A percentile compares a stretch with the other conserved stretches of the same genome.
Conservation (phyloP, 2,329 filamentous ascomycete species). For the Beauveria bassiana region DNA sequence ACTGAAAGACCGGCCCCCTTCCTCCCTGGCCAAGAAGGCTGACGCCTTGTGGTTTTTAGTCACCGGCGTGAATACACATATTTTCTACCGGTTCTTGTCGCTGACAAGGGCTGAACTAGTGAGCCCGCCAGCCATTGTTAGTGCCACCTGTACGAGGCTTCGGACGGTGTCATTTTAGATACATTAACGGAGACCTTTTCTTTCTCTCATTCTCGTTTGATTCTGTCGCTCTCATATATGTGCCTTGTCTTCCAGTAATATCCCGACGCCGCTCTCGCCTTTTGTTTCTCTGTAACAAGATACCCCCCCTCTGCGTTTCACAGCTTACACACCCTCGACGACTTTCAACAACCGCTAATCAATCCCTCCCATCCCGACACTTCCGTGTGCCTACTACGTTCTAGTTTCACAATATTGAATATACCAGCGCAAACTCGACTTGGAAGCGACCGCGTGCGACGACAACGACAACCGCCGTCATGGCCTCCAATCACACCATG, state of each 20-base stretch:
- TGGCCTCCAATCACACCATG: conserved; percentile 5
- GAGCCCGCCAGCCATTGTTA: not conserved
- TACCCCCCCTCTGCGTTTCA: not conserved
- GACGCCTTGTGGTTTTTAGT: not conserved
- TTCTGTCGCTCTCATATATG: not conserved
- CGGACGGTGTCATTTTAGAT: not conserved
- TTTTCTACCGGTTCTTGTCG: not conserved
- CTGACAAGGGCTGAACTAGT: not conserved
- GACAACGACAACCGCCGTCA: not conserved
- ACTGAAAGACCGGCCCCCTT: not conserved
- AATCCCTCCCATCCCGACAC: not conserved
- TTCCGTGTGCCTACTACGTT: not conserved
- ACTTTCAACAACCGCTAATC: not conserved
- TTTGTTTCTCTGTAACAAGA: not conserved
- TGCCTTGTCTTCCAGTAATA: not conserved
- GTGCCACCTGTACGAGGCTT: not conserved
- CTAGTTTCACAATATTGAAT: not conserved
- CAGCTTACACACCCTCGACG: not conserved
- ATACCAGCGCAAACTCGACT: not conserved
- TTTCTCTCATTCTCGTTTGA: not conserved
- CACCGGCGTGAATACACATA: not conserved
- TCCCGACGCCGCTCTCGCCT: not conserved
- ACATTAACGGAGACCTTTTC: not conserved
- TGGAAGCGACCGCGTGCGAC: not conserved
- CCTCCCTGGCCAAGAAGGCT: not conserved